phyloP scores from a whole-genome alignment of 768 basidiomycete species.

The Leccinum fibrillosum region DNA sequence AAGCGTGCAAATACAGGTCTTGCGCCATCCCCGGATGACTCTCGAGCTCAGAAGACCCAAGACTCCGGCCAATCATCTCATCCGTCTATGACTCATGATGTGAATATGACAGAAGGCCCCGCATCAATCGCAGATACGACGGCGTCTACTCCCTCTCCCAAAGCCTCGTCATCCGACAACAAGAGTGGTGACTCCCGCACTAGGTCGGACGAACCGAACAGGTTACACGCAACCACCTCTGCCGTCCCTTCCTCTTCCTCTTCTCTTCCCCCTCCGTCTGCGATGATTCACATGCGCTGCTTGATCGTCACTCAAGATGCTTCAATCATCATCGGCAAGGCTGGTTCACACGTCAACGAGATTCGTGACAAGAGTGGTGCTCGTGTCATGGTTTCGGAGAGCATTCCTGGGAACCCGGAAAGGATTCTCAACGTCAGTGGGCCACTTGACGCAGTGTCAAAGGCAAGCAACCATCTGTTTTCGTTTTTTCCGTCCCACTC shows the following conservation, averaged over 20 bases:
- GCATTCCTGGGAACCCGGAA: constrained; percentile 99
- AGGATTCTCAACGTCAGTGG: constrained; percentile 96
- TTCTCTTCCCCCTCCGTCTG: constrained; percentile 55
- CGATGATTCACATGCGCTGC: constrained; percentile 95
- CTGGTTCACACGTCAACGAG: constrained; percentile 94
- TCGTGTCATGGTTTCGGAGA: constrained; percentile 95
- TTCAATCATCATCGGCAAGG: constrained; percentile 97
- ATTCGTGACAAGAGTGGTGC: constrained; percentile 98
- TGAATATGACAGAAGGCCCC: constrained; percentile 58
- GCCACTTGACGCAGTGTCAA: constrained; percentile 96
- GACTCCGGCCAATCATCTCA: constrained; percentile 39
- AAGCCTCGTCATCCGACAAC: constrained; percentile 41
- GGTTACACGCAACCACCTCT: constrained; percentile 46
- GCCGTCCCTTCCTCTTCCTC: constrained; percentile 48
- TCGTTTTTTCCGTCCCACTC: not conserved
- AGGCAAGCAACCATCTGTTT: constrained; percentile 50
- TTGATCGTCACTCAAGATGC: constrained; percentile 99
- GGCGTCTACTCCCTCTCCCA: constrained; percentile 59
- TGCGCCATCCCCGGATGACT: constrained; percentile 60
- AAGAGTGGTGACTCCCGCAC: constrained; percentile 38
- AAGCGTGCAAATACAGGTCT: constrained; percentile 85
- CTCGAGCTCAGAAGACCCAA: constrained; percentile 45
- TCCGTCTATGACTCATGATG: constrained; percentile 47
- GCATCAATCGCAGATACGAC: constrained; percentile 40
- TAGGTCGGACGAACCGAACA: constrained; percentile 35